Evolutionary conservation across 139 green algal species (phyloP).

Genomic region (Ostreobium quekettii): DNA sequence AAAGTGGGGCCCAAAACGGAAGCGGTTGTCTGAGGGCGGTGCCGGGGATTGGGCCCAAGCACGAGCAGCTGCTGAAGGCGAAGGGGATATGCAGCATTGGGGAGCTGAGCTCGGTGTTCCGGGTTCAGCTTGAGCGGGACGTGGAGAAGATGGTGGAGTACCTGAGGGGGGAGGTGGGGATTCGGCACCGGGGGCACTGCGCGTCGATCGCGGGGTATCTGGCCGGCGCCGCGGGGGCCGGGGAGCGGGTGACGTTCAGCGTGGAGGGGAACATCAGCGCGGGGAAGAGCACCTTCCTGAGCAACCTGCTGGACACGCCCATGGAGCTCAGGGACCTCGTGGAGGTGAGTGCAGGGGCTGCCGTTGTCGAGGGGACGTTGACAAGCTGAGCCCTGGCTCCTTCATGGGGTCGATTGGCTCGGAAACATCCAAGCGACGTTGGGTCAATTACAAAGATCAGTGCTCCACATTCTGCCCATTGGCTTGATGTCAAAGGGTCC

Average conservation of each 20-base stretch:
- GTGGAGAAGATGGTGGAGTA: conserved; percentile 2
- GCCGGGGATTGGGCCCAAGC: conserved; percentile 7
- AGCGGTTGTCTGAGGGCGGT: neutral
- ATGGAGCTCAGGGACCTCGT: conserved; percentile 42
- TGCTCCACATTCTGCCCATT: too few relatives aligned
- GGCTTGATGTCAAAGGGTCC: too few relatives aligned
- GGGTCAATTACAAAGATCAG: too few relatives aligned
- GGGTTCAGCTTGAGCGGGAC: neutral
- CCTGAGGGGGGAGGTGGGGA: conserved; percentile 1
- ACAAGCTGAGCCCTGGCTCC: too few relatives aligned
- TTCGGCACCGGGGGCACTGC: neutral
- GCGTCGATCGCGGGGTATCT: conserved; percentile 5
- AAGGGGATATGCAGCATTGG: conserved; percentile 2
- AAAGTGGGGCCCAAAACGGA: too few relatives aligned
- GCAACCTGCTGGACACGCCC: conserved; percentile 29
- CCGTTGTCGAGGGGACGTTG: too few relatives aligned
- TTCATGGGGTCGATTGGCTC: too few relatives aligned
- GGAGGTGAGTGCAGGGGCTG: too few relatives aligned
- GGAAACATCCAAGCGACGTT: too few relatives aligned
- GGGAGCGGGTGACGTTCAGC: conserved; percentile 65
- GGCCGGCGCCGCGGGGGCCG: neutral
- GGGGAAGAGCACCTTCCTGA: conserved; percentile 91
- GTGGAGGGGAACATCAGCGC: conserved; percentile 96
- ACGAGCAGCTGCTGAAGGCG: neutral
- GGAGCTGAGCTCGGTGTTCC: neutral